Base-by-base conservation (phyloP, 768 basidiomycete species). In the Boletus vinaceobasis region DNA sequence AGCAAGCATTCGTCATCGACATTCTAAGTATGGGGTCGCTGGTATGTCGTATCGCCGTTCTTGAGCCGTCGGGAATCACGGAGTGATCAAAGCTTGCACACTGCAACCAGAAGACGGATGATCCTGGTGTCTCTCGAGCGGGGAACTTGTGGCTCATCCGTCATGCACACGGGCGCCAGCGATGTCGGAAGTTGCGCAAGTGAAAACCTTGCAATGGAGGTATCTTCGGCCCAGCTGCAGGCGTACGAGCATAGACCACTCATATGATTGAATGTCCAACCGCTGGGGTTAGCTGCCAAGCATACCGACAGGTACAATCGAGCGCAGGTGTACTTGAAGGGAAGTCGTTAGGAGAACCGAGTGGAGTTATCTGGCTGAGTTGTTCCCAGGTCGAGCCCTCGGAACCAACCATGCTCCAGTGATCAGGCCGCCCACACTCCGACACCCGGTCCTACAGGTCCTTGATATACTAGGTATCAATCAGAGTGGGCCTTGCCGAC, bases 381-480 rank as follows among this genome's bases (percentile, higher is more conserved):
- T 4, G 23, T 23, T 23, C 23, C 23, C 23, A 4, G 2, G 23
- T 23, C 23, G 23, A 23, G 35, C 33, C 33, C 1, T 36, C n/a
- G 37, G 37, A 38, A 10, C 37, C 36, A n/a, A 36, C 36, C 29
- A 1, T 23, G 23, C 23, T 23, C 4, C 23, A 23, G 23, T 23
- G 23, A 23, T 23, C 23, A 4, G 4, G 2, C 23, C 2, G 23
- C 23, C 23, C 23, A 4, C 23, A 23, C 23, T 4, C 23, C 23
- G 2, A 4, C 23, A 23, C 23, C 23, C 23, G 23, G 23, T 23
- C 23, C 23, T 23, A 4, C 23, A 23, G 66, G 52, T 98, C 94
- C 65, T 88, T 90, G 73, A 98, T 90, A 71, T 96, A n/a, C n/a
- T n/a, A 97, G 7, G 87, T 91, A 70, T 97, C 93, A 65, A 98